Conservation (phyloP, 2,329 filamentous ascomycete genomes). For the Penicillium sp. region DNA sequence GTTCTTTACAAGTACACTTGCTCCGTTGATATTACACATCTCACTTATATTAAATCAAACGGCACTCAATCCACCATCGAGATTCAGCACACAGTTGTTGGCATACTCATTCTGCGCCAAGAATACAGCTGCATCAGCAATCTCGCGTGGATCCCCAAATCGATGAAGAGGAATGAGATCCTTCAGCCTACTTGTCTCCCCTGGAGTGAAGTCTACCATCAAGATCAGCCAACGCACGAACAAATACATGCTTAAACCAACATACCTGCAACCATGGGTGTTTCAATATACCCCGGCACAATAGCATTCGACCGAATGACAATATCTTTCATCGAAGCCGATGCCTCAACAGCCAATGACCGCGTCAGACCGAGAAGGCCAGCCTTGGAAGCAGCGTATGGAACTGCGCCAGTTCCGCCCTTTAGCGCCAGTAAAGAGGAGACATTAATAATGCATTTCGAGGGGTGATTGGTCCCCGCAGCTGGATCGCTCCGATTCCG, state of each 20-base stretch:
- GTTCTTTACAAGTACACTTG: background rate
- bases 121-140: slow-evolving; percentile 79
- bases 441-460: slow-evolving; percentile 78
- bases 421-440: slow-evolving; percentile 70
- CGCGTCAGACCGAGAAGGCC: slow-evolving; percentile 63
- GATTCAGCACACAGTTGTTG: slow-evolving; percentile 80
- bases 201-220: slow-evolving; percentile 42
- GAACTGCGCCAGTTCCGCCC: slow-evolving; percentile 66
- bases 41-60: slow-evolving; percentile 33
- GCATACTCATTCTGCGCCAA: slow-evolving; percentile 75
- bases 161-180: slow-evolving; percentile 62
- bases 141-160: slow-evolving; percentile 66
- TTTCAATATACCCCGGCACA: slow-evolving; percentile 78
- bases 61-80: slow-evolving; percentile 80
- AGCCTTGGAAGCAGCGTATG: slow-evolving; percentile 78
- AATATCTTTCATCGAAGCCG: slow-evolving; percentile 56
- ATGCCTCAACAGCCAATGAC: slow-evolving; percentile 35
- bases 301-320: slow-evolving; percentile 74
- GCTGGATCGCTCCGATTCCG: slow-evolving; percentile 17
- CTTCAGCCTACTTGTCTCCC: slow-evolving; percentile 29
- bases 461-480: slow-evolving; percentile 52
- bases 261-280: slow-evolving; percentile 71
- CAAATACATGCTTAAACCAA: background rate
- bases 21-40: background rate
- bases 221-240: background rate